These are phyloP conservation scores for Macadamia integrifolia DNA, from an alignment of 164 flowering plant genomes.

Conservation along the genomic window DNA sequence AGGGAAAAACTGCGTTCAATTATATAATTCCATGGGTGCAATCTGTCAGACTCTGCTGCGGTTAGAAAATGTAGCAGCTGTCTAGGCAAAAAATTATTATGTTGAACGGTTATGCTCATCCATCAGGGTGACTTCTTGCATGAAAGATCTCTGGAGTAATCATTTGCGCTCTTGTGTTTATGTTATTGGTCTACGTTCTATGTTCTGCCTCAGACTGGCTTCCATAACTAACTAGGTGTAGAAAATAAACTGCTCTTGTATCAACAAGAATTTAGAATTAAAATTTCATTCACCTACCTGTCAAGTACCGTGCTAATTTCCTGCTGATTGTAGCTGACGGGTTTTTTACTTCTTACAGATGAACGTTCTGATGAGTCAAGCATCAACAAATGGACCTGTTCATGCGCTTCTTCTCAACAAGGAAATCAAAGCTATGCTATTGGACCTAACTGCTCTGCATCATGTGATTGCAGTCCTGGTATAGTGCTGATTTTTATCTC, in stretches of 20 bases:
- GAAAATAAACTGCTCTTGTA: not conserved
- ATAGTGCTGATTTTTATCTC: slow-evolving; percentile 10
- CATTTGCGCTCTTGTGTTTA: not conserved
- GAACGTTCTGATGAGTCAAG: slow-evolving; percentile 30
- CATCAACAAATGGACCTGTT: slow-evolving; percentile 57
- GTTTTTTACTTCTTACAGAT: slow-evolving; percentile 28
- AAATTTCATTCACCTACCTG: not conserved
- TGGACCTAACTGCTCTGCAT: slow-evolving; percentile 49
- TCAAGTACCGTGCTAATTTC: not conserved
- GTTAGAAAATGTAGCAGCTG: not conserved
- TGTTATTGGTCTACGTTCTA: too few relatives aligned
- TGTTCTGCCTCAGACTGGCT: not conserved
- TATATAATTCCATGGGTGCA: not conserved
- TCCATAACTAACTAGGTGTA: not conserved
- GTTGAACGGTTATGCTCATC: too few relatives aligned
- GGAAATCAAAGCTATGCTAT: slow-evolving; percentile 29
- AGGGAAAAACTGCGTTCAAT: not conserved
- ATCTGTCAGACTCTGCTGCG: not conserved
- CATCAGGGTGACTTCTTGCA: not conserved
- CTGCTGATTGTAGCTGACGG: not conserved
- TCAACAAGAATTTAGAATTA: not conserved
- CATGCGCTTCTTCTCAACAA: slow-evolving; percentile 40
- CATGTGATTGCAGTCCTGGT: slow-evolving; percentile 74
- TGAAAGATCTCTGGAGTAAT: not conserved
- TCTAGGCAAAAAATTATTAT: too few relatives aligned